These are phyloP conservation scores for Parietichytrium sp. DNA, from an alignment of 108 stramenopile genomes.

Conservation along the genomic window DNA sequence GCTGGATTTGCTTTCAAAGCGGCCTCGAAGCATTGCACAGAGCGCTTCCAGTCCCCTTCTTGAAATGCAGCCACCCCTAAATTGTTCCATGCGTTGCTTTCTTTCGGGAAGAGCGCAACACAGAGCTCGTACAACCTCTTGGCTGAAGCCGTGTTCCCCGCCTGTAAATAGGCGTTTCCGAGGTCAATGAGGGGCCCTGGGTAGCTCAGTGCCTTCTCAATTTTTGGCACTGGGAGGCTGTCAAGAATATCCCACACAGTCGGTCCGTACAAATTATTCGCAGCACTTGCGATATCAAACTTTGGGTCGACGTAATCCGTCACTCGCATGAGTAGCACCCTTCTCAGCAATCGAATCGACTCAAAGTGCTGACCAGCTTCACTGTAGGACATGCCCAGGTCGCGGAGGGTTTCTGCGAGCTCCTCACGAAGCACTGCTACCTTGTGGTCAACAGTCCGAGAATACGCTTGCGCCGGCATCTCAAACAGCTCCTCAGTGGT, in stretches of 20 bases:
- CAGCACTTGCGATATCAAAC: background rate
- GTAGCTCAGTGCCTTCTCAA: too few species aligned
- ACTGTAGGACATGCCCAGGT: too few species aligned
- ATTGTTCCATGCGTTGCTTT: background rate
- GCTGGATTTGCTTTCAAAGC: too few species aligned
- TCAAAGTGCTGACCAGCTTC: background rate
- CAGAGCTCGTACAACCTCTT: background rate
- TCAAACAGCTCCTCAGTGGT: too few species aligned
- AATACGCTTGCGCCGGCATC: too few species aligned
- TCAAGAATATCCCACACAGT: conserved; percentile 13
- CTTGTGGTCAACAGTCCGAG: too few species aligned
- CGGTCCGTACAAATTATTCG: background rate
- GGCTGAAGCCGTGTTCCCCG: background rate
- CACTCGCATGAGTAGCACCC: background rate
- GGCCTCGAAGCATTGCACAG: too few species aligned
- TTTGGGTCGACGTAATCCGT: background rate
- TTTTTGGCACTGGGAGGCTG: too few species aligned
- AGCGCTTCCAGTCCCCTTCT: too few species aligned
- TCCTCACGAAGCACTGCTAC: too few species aligned
- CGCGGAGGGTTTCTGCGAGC: too few species aligned
- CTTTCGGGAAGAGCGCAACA: background rate
- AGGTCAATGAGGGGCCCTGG: background rate
- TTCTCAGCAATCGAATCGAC: background rate
- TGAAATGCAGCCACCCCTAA: background rate
- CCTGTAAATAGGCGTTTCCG: conserved; percentile 15